phyloP scores from a whole-genome alignment of 208 protist genomes.

The Wallacemonas sp. region DNA sequence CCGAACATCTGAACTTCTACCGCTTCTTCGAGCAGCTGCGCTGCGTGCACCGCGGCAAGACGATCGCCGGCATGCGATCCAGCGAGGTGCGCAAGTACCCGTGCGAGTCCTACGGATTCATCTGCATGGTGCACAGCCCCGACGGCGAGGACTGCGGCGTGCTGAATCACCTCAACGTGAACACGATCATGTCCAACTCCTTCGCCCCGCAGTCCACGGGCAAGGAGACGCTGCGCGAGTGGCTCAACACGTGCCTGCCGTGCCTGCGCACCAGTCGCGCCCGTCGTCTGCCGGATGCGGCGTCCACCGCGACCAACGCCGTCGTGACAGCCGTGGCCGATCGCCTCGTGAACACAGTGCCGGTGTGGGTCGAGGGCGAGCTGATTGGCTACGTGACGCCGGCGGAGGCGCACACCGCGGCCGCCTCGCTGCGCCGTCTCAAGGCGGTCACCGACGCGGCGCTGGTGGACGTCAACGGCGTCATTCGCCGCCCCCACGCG shows the following conservation, averaged over 20 bases:
- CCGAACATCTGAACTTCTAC: slow-evolving; percentile 99
- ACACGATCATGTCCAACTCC: slow-evolving; percentile 74
- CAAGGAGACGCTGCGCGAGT: slow-evolving; percentile 19
- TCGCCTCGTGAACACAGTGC: slow-evolving; percentile 63
- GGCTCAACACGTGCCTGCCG: slow-evolving; percentile 51
- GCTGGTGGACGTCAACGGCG: slow-evolving; percentile 61
- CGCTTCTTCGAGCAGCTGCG: slow-evolving; percentile 99
- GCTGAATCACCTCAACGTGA: slow-evolving; percentile 98
- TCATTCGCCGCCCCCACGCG: slow-evolving; percentile 58
- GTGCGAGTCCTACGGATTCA: slow-evolving; percentile 99
- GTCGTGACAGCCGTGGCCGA: slow-evolving; percentile 32
- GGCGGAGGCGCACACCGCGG: slow-evolving; percentile 46
- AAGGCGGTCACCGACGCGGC: slow-evolving; percentile 54
- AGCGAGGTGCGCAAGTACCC: slow-evolving; percentile 98
- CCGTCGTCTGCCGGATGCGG: slow-evolving; percentile 6
- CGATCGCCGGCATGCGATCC: slow-evolving; percentile 98
- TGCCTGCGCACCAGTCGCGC: slow-evolving; percentile 43
- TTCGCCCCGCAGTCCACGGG: slow-evolving; percentile 21
- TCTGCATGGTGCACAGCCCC: slow-evolving; percentile 99
- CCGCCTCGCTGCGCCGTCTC: slow-evolving; percentile 36
- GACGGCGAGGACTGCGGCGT: slow-evolving; percentile 99
- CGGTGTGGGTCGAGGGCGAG: slow-evolving; percentile 93
- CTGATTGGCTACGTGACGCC: slow-evolving; percentile 84
- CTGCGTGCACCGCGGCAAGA: slow-evolving; percentile 98
- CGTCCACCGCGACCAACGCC: background rate